Evolutionary conservation across 352 stramenopile genomes (phyloP).

Genomic region (Phytopythium boreale): DNA sequence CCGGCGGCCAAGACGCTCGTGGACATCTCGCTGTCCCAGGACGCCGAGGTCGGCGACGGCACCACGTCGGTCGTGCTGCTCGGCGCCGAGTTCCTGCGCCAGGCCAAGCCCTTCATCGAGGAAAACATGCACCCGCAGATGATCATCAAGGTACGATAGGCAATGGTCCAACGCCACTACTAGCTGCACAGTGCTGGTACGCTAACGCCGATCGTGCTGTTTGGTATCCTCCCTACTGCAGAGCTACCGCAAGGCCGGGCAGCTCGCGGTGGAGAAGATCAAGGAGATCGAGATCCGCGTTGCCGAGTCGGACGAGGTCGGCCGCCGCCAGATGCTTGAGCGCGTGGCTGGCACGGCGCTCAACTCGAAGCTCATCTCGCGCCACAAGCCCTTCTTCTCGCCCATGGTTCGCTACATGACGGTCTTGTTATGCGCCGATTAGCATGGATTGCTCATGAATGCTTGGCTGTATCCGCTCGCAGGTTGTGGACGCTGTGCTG

Average conservation of each 20-base stretch:
- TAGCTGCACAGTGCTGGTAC: background rate
- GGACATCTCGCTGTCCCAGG: slow-evolving; percentile 95
- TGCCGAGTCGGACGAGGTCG: slow-evolving; percentile 73
- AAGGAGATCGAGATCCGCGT: slow-evolving; percentile 84
- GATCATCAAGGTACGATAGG: slow-evolving; percentile 63
- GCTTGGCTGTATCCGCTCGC: background rate
- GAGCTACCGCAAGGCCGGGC: slow-evolving; percentile 83
- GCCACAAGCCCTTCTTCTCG: slow-evolving; percentile 97
- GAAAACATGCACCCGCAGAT: slow-evolving; percentile 96
- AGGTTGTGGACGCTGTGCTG: slow-evolving; percentile 95
- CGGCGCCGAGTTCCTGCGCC: slow-evolving; percentile 95
- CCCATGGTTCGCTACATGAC: slow-evolving; percentile 83
- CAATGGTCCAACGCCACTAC: too few species aligned
- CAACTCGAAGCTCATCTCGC: slow-evolving; percentile 98
- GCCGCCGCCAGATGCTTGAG: slow-evolving; percentile 87
- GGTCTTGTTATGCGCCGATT: background rate
- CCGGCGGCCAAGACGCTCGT: slow-evolving; percentile 98
- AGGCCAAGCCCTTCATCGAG: slow-evolving; percentile 98
- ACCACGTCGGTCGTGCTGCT: slow-evolving; percentile 98
- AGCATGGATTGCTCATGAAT: background rate
- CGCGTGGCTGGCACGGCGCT: slow-evolving; percentile 94
- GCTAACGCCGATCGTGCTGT: background rate
- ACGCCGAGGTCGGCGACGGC: slow-evolving; percentile 89
- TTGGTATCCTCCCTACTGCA: slow-evolving; percentile 4
- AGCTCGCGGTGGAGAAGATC: slow-evolving; percentile 85